phyloP scores from a whole-genome alignment of 768 basidiomycete genomes.

The Lentinula sp. region DNA sequence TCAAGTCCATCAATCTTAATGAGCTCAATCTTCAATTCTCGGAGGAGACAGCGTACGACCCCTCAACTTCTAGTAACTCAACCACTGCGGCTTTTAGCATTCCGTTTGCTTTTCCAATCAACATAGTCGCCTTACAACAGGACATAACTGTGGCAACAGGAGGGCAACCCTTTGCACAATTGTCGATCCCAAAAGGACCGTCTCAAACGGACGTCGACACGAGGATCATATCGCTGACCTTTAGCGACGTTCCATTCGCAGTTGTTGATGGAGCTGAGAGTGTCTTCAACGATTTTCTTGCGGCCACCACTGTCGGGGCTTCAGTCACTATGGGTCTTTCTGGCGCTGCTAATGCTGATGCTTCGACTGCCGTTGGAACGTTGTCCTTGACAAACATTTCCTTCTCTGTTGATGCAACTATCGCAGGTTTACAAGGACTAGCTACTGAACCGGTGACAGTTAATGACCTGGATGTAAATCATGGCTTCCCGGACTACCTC shows the following conservation, averaged over 20 bases:
- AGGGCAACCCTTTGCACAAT: slow-evolving; percentile 50
- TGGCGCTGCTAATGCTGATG: slow-evolving; percentile 50
- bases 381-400: slow-evolving; percentile 49
- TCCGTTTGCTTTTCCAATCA: slow-evolving; percentile 65
- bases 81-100: slow-evolving; percentile 61
- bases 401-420: slow-evolving; percentile 52
- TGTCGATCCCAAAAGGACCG: slow-evolving; percentile 52
- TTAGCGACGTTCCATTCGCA: slow-evolving; percentile 53
- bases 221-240: slow-evolving; percentile 56
- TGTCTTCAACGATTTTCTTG: slow-evolving; percentile 56
- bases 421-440: slow-evolving; percentile 62
- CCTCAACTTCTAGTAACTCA: slow-evolving; percentile 50
- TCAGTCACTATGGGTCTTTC: slow-evolving; percentile 42
- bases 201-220: slow-evolving; percentile 55
- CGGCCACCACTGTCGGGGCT: slow-evolving; percentile 48
- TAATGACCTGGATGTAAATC: slow-evolving; percentile 55
- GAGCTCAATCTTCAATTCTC: slow-evolving; percentile 57
- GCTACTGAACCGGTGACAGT: slow-evolving; percentile 51
- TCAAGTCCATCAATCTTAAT: slow-evolving; percentile 57
- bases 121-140: slow-evolving; percentile 57
- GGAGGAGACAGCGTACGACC: slow-evolving; percentile 47
- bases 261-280: slow-evolving; percentile 41
- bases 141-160: slow-evolving; percentile 48
- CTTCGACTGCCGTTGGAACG: slow-evolving; percentile 60
- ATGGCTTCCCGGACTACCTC: slow-evolving; percentile 60